Evolutionary conservation across 768 basidiomycete species (phyloP), one percentile per base, ranked within the genome.

Genomic region (Hysterangium stoloniferum): DNA sequence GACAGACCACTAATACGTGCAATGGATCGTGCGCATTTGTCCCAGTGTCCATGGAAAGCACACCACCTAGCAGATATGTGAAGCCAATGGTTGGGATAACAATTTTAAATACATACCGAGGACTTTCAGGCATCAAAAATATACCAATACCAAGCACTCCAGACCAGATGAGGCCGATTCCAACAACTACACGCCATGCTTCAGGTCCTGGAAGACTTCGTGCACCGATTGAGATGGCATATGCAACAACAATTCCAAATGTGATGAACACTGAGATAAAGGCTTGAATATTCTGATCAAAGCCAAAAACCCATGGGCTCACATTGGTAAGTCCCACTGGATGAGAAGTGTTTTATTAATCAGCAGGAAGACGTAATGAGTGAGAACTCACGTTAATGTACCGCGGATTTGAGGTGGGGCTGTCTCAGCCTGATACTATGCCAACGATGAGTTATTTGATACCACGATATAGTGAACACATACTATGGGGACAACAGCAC

Each of bases 391-490:
- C 77, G 81, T 84, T 27, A 83, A 64, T 1, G 82, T 76, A 3
- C 86, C 84, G 46, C 85, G 76, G 49, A 87, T 79, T 56, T 84
- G 77, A 11, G 79, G 71, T 11, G 85, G 86, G 0, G 82, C 83
- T 0, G 79, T 80, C 63, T 86, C 84, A 7, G 81, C 80, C 72
- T 83, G 79, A 61, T 82, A 85, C 73, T 77, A 17, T 38, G 29
- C 22, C 41, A 45, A 34, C 40, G 40, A 12, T 31, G 44, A 53
- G 54, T n/a, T n/a, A n/a, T 35, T 33, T 37, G 24, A 45, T 20
- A 34, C 36, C 19, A 35, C 25, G n/a, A 52, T 61, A 15, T 20
- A 25, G 17, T 24, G 19, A 38, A 32, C 19, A 54, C 53, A 36
- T 48, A 75, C 76, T 68, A 84, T 79, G 0, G 82, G 84, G 0